phyloP scores from a whole-genome alignment of 768 basidiomycete genomes.

The Cubamyces sp. region DNA sequence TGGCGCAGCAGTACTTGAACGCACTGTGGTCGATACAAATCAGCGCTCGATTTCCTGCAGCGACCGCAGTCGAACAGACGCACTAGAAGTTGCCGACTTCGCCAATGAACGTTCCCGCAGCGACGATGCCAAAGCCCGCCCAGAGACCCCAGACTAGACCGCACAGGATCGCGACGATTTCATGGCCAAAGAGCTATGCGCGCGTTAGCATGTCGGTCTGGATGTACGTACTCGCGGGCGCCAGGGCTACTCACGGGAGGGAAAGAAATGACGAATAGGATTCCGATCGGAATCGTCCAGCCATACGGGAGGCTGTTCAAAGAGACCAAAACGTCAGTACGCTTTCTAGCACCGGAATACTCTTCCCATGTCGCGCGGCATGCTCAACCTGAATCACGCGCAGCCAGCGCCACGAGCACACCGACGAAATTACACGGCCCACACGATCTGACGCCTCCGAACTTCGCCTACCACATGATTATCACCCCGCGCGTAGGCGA shows the following conservation, averaged over 20 bases:
- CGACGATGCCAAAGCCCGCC: slow-evolving; percentile 84
- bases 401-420: too few relatives aligned
- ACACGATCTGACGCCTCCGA: too few relatives aligned
- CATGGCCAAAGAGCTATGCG: slow-evolving; percentile 82
- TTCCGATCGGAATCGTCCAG: slow-evolving; percentile 48
- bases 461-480: neutral
- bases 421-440: too few relatives aligned
- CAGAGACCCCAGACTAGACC: slow-evolving; percentile 92
- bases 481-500: neutral
- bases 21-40: slow-evolving; percentile 49
- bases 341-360: too few relatives aligned
- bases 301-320: slow-evolving; percentile 35
- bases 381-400: too few relatives aligned
- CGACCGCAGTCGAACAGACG: slow-evolving; percentile 32
- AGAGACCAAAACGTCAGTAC: neutral
- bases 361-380: too few relatives aligned
- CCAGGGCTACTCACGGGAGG: slow-evolving; percentile 37
- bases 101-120: slow-evolving; percentile 80
- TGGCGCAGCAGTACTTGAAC: slow-evolving; percentile 79
- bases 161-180: slow-evolving; percentile 86
- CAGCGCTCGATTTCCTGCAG: neutral
- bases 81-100: slow-evolving; percentile 90
- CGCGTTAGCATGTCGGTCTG: neutral
- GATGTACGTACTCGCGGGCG: slow-evolving; percentile 25
- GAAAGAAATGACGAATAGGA: slow-evolving; percentile 49